Conservation (phyloP, 1,284 basidiomycete genomes). For the Exobasidium rhododendri region DNA sequence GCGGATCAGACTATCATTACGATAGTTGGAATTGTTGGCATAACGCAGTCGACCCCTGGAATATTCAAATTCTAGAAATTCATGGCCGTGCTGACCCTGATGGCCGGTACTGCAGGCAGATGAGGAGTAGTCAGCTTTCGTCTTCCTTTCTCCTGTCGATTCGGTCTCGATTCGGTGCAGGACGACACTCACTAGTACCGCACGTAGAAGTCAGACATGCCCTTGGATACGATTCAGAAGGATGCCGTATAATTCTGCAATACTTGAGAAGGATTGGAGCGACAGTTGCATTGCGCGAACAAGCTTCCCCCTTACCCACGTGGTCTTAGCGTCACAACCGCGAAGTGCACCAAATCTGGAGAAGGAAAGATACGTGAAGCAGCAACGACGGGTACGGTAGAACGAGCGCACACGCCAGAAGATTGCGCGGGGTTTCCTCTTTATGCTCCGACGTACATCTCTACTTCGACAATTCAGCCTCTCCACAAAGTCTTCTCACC, state of each 20-base stretch:
- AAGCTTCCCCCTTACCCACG: too few species aligned
- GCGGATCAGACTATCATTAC: constrained; percentile 91
- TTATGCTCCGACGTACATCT: neutral
- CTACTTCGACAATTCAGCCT: neutral
- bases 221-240: too few species aligned
- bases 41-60: constrained; percentile 91
- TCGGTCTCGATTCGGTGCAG: too few species aligned
- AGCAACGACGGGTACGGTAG: too few species aligned
- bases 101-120: constrained; percentile 39
- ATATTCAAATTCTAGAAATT: constrained; percentile 96
- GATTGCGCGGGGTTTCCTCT: too few species aligned
- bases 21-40: constrained; percentile 98
- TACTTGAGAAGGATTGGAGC: too few species aligned
- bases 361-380: too few species aligned
- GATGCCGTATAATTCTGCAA: too few species aligned
- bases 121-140: neutral
- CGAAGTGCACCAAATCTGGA: too few species aligned
- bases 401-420: too few species aligned
- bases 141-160: neutral
- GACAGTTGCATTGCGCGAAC: too few species aligned
- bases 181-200: constrained; percentile 48
- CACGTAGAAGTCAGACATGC: constrained; percentile 45
- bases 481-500: constrained; percentile 4
- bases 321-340: too few species aligned
- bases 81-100: constrained; percentile 52